Evolutionary conservation across 2,329 filamentous ascomycete genomes (phyloP).

Genomic region (Phyllosticta citriasiana): DNA sequence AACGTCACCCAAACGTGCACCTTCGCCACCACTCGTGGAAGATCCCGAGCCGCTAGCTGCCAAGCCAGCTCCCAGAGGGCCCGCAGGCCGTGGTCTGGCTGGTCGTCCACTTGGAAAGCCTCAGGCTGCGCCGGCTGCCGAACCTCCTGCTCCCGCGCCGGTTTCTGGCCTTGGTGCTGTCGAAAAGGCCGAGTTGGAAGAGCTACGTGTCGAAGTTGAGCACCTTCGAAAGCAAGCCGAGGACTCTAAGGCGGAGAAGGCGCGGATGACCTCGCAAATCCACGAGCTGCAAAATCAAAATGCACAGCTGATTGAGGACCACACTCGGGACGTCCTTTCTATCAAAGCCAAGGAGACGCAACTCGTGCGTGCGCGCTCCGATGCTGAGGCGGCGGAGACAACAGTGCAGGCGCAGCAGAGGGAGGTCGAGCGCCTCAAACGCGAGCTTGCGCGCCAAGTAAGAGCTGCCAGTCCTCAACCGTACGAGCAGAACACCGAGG

Average conservation of each 20-base stretch:
- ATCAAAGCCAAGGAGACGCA: constrained; percentile 99
- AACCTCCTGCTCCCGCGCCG: constrained; percentile 42
- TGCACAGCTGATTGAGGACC: constrained; percentile 90
- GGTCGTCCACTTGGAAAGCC: constrained; percentile 73
- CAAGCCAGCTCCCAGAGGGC: constrained; percentile 49
- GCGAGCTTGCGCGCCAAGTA: constrained; percentile 54
- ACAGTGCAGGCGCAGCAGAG: constrained; percentile 73
- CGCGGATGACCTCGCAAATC: constrained; percentile 74
- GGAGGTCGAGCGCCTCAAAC: constrained; percentile 88
- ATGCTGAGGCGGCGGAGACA: constrained; percentile 80
- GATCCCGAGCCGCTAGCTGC: constrained; percentile 37
- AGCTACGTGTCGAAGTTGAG: constrained; percentile 76
- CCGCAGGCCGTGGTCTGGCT: constrained; percentile 65
- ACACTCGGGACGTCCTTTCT: constrained; percentile 86
- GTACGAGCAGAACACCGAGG: constrained; percentile 26
- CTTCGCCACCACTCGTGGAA: constrained; percentile 45
- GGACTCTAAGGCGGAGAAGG: constrained; percentile 71
- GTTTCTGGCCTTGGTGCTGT: constrained; percentile 56
- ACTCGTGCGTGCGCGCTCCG: constrained; percentile 79
- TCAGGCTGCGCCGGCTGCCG: constrained; percentile 26
- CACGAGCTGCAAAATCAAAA: constrained; percentile 96
- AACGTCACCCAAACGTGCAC: constrained; percentile 15
- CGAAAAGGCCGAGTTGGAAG: constrained; percentile 89
- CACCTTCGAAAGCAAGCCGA: constrained; percentile 64
- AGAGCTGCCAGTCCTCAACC: constrained; percentile 47